These are phyloP conservation scores for Eucalyptus camaldulensis DNA, from an alignment of 345 rosid genomes.

Conservation along the genomic window DNA sequence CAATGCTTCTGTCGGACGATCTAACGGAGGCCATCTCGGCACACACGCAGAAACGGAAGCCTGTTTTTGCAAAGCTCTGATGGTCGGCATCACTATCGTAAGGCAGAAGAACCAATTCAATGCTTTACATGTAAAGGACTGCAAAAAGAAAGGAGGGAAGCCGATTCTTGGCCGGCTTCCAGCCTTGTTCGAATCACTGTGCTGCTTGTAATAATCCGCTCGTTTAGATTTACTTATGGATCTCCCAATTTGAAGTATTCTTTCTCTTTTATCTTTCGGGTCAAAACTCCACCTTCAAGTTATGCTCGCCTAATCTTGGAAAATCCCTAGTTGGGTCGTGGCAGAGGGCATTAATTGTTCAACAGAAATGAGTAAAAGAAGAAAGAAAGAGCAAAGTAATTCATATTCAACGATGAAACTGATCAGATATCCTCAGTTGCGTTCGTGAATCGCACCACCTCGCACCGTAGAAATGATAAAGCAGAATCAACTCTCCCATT, in stretches of 20 bases:
- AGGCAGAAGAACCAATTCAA: background rate
- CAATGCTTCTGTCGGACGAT: constrained; percentile 64
- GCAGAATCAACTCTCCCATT: background rate
- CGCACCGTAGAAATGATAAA: background rate
- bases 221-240: too few species aligned
- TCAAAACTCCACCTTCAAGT: too few species aligned
- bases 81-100: background rate
- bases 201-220: too few species aligned
- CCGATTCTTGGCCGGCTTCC: background rate
- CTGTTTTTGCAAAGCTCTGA: constrained; percentile 66
- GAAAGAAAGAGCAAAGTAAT: background rate
- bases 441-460: background rate
- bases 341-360: background rate
- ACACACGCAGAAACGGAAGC: constrained; percentile 31
- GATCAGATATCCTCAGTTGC: background rate
- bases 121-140: background rate
- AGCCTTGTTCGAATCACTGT: background rate
- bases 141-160: background rate
- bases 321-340: too few species aligned
- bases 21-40: constrained; percentile 54
- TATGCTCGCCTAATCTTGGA: too few species aligned
- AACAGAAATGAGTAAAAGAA: background rate
- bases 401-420: background rate
- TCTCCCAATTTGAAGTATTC: too few species aligned
- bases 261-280: too few species aligned